Base-by-base conservation (phyloP, 2,329 filamentous ascomycete species). In the Akanthomyces muscarius region DNA sequence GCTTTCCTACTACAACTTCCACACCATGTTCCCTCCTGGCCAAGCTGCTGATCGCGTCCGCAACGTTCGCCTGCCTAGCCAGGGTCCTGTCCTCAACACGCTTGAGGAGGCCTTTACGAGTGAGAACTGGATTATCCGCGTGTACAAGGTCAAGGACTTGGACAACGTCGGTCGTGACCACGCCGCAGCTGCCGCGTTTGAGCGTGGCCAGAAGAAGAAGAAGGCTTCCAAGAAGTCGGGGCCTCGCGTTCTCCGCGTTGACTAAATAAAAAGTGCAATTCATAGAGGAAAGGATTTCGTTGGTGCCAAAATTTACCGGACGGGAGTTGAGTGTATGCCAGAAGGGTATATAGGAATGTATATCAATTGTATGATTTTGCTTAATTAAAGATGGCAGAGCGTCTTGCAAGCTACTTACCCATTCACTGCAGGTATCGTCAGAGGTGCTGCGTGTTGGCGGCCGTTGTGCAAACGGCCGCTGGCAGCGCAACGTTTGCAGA, bases 1-100 rank as follows among this genome's bases (percentile, higher is more conserved):
- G 85, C 97, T 99, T 93, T 97, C 92, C 25, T 99, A 99, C 85
- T 91, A 99, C 86, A 98, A 98, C 84, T 99, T 91, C 83, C 86
- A 94, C 77, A 80, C 84, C 53, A 86, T 99, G 66, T 99, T 98
- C 85, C 94, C 93, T 51, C 84, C 89, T 2, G 95, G 95, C 66
- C 92, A 98, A 78, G 93, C 91, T 42, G 81, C 87, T 69, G 95
- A 99, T 75, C 89, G 95, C 69, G 95, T 99, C 67, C 92, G 95
- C 73, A 87, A 88, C 68, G 84, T 86, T 44, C 86, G 85, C 65
- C 80, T 98, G 58, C 96, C 95, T n/a, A 86, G 91, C 14, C 84
- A 92, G 68, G 89, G 91, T 1, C 95, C 95, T 10, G 85, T 90
- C 65, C 88, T 99, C 64, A 92, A 89, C 77, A 95, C 89, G 5